A percentile compares a stretch with the other conserved stretches of the same genome.
These are phyloP conservation scores for Cruciata laevipes DNA, from an alignment of 257 asterid species.

Conservation along the genomic window DNA sequence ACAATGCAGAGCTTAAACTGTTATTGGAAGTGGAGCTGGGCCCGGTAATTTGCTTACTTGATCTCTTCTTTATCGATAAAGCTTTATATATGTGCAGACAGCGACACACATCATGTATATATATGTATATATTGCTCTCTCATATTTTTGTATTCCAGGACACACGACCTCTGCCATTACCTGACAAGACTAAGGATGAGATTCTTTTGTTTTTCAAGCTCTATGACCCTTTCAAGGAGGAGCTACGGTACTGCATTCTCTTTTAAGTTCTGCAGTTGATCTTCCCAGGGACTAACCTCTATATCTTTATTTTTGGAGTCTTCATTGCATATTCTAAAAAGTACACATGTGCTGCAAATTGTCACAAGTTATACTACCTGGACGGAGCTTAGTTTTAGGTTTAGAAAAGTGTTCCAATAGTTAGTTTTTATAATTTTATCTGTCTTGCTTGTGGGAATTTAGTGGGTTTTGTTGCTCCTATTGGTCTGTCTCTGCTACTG, in stretches of 20 bases:
- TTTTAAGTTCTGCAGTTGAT: not conserved
- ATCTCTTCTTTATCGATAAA: conserved; percentile 13
- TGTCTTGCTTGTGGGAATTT: not conserved
- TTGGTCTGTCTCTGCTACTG: not conserved
- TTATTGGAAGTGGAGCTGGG: conserved; percentile 63
- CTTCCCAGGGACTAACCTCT: not conserved
- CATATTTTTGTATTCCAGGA: conserved; percentile 32
- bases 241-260: conserved; percentile 36
- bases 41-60: conserved; percentile 36
- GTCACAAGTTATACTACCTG: not conserved
- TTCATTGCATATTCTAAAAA: not conserved
- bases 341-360: not conserved
- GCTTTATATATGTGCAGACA: not conserved
- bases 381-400: not conserved
- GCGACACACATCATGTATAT: not conserved
- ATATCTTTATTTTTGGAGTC: not conserved
- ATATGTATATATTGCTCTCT: not conserved
- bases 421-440: not conserved
- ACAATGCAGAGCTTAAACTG: conserved; percentile 66
- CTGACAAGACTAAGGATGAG: conserved; percentile 60
- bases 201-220: conserved; percentile 68
- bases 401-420: not conserved
- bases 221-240: conserved; percentile 66
- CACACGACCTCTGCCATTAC: conserved; percentile 50
- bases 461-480: not conserved